Evolutionary conservation across 106 monocot genomes (phyloP).

Genomic region (Platanthera zijinensis): DNA sequence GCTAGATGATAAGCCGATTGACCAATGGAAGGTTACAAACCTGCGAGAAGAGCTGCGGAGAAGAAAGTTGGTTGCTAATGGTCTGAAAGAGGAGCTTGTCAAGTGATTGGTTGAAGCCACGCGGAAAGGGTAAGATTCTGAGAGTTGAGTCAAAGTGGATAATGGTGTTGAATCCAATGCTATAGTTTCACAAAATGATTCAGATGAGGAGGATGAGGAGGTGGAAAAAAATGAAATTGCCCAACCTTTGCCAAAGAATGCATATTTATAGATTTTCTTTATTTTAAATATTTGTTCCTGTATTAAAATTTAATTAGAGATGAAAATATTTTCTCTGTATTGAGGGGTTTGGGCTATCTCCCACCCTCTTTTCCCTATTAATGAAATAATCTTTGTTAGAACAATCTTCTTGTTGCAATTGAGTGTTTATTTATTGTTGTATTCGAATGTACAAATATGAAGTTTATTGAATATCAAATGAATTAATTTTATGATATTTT

Average conservation of each 20-base stretch:
- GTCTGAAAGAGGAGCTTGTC: constrained; percentile 76
- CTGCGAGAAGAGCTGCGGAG: constrained; percentile 72
- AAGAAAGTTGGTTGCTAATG: constrained; percentile 54
- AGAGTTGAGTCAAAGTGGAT: constrained; percentile 7
- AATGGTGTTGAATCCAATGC: not conserved
- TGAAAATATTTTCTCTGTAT: too few species aligned
- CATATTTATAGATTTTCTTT: too few species aligned
- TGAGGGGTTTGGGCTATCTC: too few species aligned
- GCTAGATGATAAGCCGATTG: constrained; percentile 62
- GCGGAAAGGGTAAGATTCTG: constrained; percentile 14
- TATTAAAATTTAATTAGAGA: too few species aligned
- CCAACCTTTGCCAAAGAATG: not conserved
- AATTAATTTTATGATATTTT: too few species aligned
- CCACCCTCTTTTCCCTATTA: too few species aligned
- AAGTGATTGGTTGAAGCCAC: constrained; percentile 54
- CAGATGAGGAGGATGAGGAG: not conserved
- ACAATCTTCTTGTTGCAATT: too few species aligned
- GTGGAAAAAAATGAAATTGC: not conserved
- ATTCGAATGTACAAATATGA: too few species aligned
- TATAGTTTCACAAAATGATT: not conserved
- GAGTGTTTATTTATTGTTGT: too few species aligned
- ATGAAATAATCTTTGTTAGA: too few species aligned
- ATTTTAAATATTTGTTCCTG: too few species aligned
- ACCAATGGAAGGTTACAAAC: constrained; percentile 87
- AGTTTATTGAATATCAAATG: too few species aligned